Conservation (phyloP, 331 rosid genomes). For the Phaseolus coccineus region DNA sequence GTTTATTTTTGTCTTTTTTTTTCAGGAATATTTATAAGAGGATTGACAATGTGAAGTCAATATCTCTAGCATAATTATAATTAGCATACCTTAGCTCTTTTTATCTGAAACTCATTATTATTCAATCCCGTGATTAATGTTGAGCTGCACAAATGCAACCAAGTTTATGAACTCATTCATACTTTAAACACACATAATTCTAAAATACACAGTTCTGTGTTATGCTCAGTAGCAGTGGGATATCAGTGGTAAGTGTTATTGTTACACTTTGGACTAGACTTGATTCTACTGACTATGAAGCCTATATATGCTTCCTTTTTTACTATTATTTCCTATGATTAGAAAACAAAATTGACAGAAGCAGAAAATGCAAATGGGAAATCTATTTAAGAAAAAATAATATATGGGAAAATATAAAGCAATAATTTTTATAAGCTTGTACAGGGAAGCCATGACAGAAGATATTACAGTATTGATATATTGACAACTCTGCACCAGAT, state of each 20-base stretch:
- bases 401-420: no score
- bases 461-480: no score
- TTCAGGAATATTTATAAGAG: no score
- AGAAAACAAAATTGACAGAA: neutral
- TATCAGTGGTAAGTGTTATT: no score
- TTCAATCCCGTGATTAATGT: constrained; percentile 79
- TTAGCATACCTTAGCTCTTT: constrained; percentile 73
- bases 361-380: no score
- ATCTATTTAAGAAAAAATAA: no score
- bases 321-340: neutral
- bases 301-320: no score
- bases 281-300: neutral
- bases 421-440: no score
- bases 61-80: no score
- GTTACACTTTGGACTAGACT: neutral
- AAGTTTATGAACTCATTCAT: neutral
- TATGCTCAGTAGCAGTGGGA: neutral
- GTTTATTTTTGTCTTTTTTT: no score
- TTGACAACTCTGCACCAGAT: no score
- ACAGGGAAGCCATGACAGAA: no score
- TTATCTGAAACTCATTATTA: constrained; percentile 86
- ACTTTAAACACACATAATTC: neutral
- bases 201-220: neutral
- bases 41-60: neutral
- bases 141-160: constrained; percentile 54